A percentile compares a stretch with the other conserved stretches of the same genome.
Evolutionary conservation across 2,329 filamentous ascomycete species (phyloP).

Genomic region (Fusarium udum): DNA sequence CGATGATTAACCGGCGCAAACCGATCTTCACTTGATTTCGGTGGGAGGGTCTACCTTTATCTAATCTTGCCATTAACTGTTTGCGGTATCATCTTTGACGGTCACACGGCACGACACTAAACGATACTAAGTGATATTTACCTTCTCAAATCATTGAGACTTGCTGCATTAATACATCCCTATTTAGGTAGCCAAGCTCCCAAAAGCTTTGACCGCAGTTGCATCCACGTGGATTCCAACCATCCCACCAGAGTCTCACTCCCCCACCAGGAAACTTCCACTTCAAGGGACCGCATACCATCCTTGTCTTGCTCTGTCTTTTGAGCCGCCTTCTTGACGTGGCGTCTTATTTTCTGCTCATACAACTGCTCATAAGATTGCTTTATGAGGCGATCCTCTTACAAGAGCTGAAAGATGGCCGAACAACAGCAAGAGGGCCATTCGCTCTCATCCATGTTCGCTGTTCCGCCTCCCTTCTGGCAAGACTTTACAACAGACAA

Average conservation of each 20-base stretch:
- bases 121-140: neutral
- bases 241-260: slow-evolving; percentile 24
- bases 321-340: neutral
- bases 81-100: neutral
- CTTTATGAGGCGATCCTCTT: slow-evolving; percentile 26
- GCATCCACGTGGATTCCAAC: slow-evolving; percentile 23
- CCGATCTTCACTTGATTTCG: neutral
- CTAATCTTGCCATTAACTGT: neutral
- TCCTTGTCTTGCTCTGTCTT: neutral
- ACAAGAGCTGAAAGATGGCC: slow-evolving; percentile 60
- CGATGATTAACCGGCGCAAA: slow-evolving; percentile 47
- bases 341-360: neutral
- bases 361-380: neutral
- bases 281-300: slow-evolving; percentile 11
- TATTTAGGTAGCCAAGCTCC: neutral
- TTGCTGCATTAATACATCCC: neutral
- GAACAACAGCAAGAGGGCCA: slow-evolving; percentile 60
- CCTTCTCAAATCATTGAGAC: neutral
- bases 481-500: slow-evolving; percentile 85
- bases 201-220: slow-evolving; percentile 17
- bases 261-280: slow-evolving; percentile 24
- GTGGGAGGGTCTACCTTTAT: neutral
- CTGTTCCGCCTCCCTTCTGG: slow-evolving; percentile 90
- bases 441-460: slow-evolving; percentile 74
- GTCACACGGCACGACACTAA: neutral